These are phyloP conservation scores for Austroboletus rostrupii DNA, from an alignment of 1,284 basidiomycete species.

Conservation along the genomic window DNA sequence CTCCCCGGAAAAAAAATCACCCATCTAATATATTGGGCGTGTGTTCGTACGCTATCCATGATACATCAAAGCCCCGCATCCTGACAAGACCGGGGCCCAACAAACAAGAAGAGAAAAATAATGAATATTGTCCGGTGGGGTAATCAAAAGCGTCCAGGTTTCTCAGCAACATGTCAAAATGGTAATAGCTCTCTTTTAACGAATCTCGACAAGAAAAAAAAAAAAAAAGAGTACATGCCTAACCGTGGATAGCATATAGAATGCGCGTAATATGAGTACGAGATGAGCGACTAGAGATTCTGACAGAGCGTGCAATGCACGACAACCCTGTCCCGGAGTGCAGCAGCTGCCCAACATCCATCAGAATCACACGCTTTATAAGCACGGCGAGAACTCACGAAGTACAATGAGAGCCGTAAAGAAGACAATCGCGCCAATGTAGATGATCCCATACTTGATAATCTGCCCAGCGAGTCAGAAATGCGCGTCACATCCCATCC, in stretches of 20 bases:
- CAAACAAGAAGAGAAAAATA: too few species aligned
- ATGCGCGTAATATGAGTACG: slow-evolving; percentile 24
- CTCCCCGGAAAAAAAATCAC: background rate
- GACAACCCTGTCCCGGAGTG: slow-evolving; percentile 54
- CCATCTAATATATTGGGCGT: background rate
- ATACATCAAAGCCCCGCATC: slow-evolving; percentile 18
- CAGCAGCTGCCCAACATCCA: slow-evolving; percentile 47
- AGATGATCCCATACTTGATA: slow-evolving; percentile 75
- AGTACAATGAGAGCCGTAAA: slow-evolving; percentile 76
- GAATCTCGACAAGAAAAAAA: slow-evolving; percentile 1
- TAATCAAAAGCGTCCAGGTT: slow-evolving; percentile 15
- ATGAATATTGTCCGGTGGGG: background rate
- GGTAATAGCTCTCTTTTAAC: background rate
- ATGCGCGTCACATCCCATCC: background rate
- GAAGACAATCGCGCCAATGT: slow-evolving; percentile 67
- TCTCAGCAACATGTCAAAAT: background rate
- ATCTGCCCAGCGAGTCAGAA: slow-evolving; percentile 38
- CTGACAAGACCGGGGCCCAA: slow-evolving; percentile 7
- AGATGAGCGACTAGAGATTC: slow-evolving; percentile 48
- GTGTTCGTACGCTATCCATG: slow-evolving; percentile 23
- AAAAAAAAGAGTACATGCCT: slow-evolving; percentile 23
- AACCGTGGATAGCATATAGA: slow-evolving; percentile 28
- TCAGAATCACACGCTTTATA: too few species aligned
- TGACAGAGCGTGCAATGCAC: slow-evolving; percentile 67
- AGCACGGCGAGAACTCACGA: slow-evolving; percentile 49